Conservation (phyloP, 345 rosid genomes). For the Acer negundo region DNA sequence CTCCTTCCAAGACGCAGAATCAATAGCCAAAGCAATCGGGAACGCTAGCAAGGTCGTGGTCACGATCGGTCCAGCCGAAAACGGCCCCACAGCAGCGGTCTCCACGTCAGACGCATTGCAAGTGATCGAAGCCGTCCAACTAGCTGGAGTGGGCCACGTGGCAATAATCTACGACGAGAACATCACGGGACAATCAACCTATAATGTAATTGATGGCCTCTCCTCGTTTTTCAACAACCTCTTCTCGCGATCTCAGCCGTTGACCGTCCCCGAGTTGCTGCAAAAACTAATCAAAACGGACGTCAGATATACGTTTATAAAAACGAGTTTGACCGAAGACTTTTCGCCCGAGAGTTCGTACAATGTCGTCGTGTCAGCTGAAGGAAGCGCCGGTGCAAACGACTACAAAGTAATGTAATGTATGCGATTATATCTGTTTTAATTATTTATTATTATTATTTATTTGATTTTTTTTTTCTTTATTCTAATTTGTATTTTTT, state of each 20-base stretch:
- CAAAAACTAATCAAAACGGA: slow-evolving; percentile 69
- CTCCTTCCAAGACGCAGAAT: slow-evolving; percentile 62
- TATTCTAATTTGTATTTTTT: slow-evolving; percentile 7
- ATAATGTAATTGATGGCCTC: slow-evolving; percentile 77
- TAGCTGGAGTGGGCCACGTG: slow-evolving; percentile 85
- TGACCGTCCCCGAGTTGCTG: slow-evolving; percentile 61
- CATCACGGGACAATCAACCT: slow-evolving; percentile 44
- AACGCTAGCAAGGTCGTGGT: slow-evolving; percentile 91
- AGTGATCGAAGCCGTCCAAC: slow-evolving; percentile 77
- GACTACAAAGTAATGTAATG: slow-evolving; percentile 99
- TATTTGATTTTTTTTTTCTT: background rate
- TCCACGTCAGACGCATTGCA: slow-evolving; percentile 71
- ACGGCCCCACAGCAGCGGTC: slow-evolving; percentile 67
- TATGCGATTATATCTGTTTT: slow-evolving; percentile 58
- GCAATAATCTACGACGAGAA: slow-evolving; percentile 69
- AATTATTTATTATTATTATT: background rate
- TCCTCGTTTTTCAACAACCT: slow-evolving; percentile 77
- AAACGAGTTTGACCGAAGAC: slow-evolving; percentile 80
- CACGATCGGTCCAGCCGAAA: slow-evolving; percentile 70
- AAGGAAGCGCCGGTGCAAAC: slow-evolving; percentile 52
- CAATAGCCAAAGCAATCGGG: slow-evolving; percentile 95
- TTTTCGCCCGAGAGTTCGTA: slow-evolving; percentile 80
- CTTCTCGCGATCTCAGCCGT: slow-evolving; percentile 61
- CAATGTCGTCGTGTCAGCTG: slow-evolving; percentile 73
- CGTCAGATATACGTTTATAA: slow-evolving; percentile 75